Evolutionary conservation across 495 filamentous ascomycete species (phyloP).

Genomic region (Penicillium canescens): DNA sequence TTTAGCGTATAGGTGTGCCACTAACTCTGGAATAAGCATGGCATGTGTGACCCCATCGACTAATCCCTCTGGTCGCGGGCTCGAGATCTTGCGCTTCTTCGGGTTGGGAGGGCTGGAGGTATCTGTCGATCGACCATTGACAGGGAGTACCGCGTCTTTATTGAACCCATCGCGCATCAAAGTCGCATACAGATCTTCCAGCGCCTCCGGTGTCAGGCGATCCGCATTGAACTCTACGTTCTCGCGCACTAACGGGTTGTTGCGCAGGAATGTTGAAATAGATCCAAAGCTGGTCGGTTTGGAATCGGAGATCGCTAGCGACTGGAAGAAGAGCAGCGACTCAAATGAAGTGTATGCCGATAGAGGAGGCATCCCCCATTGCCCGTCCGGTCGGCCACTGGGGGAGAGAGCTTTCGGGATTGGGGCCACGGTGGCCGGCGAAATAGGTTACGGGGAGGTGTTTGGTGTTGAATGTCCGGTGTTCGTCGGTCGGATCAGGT

Average conservation of each 20-base stretch:
- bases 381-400: constrained; percentile 45
- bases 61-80: constrained; percentile 58
- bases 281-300: constrained; percentile 63
- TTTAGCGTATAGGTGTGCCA: constrained; percentile 69
- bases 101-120: constrained; percentile 43
- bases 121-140: constrained; percentile 33
- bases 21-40: constrained; percentile 65
- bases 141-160: constrained; percentile 13
- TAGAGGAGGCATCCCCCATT: constrained; percentile 57
- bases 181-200: constrained; percentile 74
- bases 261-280: constrained; percentile 73
- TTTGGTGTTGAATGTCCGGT: constrained; percentile 16
- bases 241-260: constrained; percentile 66
- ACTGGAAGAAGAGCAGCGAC: constrained; percentile 85
- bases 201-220: constrained; percentile 73
- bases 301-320: constrained; percentile 66
- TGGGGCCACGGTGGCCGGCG: constrained; percentile 43
- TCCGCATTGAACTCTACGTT: constrained; percentile 67
- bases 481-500: background rate
- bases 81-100: constrained; percentile 73
- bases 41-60: constrained; percentile 60
- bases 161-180: constrained; percentile 73
- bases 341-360: constrained; percentile 82
- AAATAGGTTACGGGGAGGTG: constrained; percentile 11
- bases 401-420: constrained; percentile 37